These are phyloP conservation scores for Diaporthe vexans DNA, from an alignment of 2,329 filamentous ascomycete species.

Conservation along the genomic window DNA sequence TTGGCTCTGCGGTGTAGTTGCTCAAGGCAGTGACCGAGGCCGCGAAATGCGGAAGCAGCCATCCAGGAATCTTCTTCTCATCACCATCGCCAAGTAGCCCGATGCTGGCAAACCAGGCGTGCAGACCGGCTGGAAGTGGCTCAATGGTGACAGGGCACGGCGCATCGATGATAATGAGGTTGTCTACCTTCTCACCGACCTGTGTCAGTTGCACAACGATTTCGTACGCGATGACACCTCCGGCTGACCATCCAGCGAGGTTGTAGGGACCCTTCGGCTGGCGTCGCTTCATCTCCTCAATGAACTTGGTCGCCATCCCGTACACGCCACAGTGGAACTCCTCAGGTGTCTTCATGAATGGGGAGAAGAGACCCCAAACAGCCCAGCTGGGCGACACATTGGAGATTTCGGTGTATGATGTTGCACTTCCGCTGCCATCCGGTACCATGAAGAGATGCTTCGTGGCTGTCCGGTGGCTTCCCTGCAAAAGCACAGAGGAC, in stretches of 20 bases:
- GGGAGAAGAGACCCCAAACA: conserved; percentile 75
- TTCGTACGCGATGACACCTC: conserved; percentile 80
- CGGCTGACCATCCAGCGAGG: conserved; percentile 82
- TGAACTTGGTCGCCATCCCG: conserved; percentile 74
- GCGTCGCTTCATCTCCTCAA: conserved; percentile 78
- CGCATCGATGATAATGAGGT: conserved; percentile 75
- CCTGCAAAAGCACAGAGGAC: conserved; percentile 62
- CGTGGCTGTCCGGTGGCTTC: conserved; percentile 62
- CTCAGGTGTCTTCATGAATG: conserved; percentile 78
- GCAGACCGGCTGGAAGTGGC: conserved; percentile 73
- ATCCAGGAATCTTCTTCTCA: conserved; percentile 74
- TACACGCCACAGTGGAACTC: conserved; percentile 76
- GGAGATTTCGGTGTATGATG: conserved; percentile 75
- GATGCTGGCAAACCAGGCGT: conserved; percentile 80
- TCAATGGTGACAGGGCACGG: conserved; percentile 78
- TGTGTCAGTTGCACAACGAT: conserved; percentile 72
- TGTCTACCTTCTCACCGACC: conserved; percentile 69
- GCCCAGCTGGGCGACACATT: conserved; percentile 61
- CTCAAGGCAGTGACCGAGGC: conserved; percentile 77
- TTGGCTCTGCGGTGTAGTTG: conserved; percentile 76
- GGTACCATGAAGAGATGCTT: conserved; percentile 68
- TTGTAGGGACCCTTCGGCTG: conserved; percentile 78
- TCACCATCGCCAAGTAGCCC: conserved; percentile 77
- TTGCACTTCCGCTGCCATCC: conserved; percentile 71
- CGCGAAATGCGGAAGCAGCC: conserved; percentile 81